Percentiles rank a stretch among this genome's conserved stretches.
These are phyloP conservation scores for Coprinellus aureogranulatus DNA, from an alignment of 768 basidiomycete species.

Conservation along the genomic window DNA sequence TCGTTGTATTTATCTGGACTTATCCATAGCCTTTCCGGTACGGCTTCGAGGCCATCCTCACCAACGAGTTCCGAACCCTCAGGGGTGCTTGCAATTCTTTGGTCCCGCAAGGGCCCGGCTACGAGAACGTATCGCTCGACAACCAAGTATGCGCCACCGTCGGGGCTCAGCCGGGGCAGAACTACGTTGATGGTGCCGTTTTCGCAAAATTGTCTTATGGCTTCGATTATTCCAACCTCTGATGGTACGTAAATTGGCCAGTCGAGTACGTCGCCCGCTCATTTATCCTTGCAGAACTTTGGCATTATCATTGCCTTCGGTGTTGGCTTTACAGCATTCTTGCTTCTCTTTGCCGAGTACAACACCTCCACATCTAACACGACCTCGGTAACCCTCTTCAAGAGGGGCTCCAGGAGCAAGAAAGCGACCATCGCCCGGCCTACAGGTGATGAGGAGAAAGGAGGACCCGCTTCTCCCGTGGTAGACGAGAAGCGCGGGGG, in stretches of 20 bases:
- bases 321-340: conserved; percentile 49
- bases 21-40: conserved; percentile 33
- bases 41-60: conserved; percentile 72
- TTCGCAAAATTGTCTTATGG: conserved; percentile 52
- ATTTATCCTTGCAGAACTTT: conserved; percentile 40
- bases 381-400: conserved; percentile 56
- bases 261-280: neutral
- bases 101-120: conserved; percentile 62
- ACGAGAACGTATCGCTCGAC: conserved; percentile 49
- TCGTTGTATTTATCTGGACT: neutral
- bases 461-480: conserved; percentile 16
- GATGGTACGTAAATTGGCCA: conserved; percentile 39
- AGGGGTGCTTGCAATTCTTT: conserved; percentile 57
- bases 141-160: conserved; percentile 78
- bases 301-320: conserved; percentile 71
- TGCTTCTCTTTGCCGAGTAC: conserved; percentile 59
- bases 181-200: conserved; percentile 54
- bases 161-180: conserved; percentile 58
- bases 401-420: conserved; percentile 38
- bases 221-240: conserved; percentile 38
- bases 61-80: conserved; percentile 79
- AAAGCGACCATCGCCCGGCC: conserved; percentile 6
- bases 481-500: conserved; percentile 26
- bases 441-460: conserved; percentile 18
- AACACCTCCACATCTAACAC: conserved; percentile 38